phyloP scores from a whole-genome alignment of 1,139 yeast genomes.

The Blastobotrys persicus region DNA sequence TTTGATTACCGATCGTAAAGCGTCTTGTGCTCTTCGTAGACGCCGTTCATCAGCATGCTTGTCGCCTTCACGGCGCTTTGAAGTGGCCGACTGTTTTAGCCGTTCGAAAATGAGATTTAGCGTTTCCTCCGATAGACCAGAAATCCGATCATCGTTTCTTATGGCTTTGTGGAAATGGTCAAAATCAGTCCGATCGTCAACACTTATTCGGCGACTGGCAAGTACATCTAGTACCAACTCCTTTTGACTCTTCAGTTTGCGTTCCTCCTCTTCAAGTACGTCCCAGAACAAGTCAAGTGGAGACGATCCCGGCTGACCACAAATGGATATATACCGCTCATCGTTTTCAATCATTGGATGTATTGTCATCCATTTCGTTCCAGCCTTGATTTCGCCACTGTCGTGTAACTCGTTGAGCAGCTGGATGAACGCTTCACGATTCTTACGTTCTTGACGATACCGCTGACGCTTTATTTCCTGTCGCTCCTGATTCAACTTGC shows the following conservation, averaged over 20 bases:
- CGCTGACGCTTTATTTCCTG: slow-evolving; percentile 44
- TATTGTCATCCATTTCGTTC: slow-evolving; percentile 59
- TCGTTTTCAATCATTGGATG: slow-evolving; percentile 54
- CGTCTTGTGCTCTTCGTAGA: slow-evolving; percentile 40
- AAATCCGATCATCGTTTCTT: slow-evolving; percentile 18
- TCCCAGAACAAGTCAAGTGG: slow-evolving; percentile 82
- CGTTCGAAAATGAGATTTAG: slow-evolving; percentile 12
- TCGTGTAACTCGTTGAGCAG: slow-evolving; percentile 44
- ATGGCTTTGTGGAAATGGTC: slow-evolving; percentile 30
- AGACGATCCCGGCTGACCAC: slow-evolving; percentile 79
- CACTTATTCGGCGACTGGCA: slow-evolving; percentile 35
- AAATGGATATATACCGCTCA: slow-evolving; percentile 54
- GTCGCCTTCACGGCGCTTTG: slow-evolving; percentile 32
- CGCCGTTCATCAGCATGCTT: slow-evolving; percentile 37
- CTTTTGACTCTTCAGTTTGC: slow-evolving; percentile 54
- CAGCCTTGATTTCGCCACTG: slow-evolving; percentile 47
- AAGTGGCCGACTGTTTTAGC: slow-evolving; percentile 9
- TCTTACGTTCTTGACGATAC: slow-evolving; percentile 55
- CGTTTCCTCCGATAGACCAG: slow-evolving; percentile 12
- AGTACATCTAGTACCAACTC: slow-evolving; percentile 58
- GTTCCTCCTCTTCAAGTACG: slow-evolving; percentile 59
- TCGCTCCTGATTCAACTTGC: slow-evolving; percentile 37
- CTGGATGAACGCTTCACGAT: slow-evolving; percentile 57
- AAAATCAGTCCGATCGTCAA: slow-evolving; percentile 25
- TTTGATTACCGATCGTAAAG: slow-evolving; percentile 39